Evolutionary conservation across 2,329 filamentous ascomycete species (phyloP), one percentile per base, ranked within the genome.

Genomic region (Xylaria sp.): DNA sequence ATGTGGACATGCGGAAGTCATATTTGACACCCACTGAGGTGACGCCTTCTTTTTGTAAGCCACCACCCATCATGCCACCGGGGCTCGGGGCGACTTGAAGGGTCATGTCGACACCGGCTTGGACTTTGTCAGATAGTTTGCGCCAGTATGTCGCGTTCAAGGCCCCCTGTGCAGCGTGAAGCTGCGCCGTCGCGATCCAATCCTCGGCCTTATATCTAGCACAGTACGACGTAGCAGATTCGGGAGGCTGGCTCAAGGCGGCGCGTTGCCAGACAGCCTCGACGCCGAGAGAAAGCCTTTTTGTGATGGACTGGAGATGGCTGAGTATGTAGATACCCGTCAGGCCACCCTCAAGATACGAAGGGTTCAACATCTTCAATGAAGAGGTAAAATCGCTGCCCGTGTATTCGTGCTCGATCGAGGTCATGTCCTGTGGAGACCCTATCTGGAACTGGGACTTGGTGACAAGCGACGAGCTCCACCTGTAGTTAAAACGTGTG

Each of bases 21-120:
- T 99, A 99, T 84, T 99, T 99, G 80, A 94, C 93, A 78, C 95
- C 96, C 77, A 98, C 88, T 64, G 94, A 94, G 63, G 97, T 94
- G 70, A 93, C 88, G 65, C 96, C 96, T 82, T 99, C 94, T 82
- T 94, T 95, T 81, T 91, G 89, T 63, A 91, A 81, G 56, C 90
- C 90, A 69, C 93, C 93, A 69, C 93, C 93, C 90, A 96, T 94
- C 82, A 93, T 84, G 72, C 89, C 88, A 62, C 88, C 89, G 12
- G 65, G 62, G 65, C 88, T 86, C 34, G 88, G 86, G 39, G 90
- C 90, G 75, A 97, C 91, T 73, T 94, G 92, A 69, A 99, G 87
- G 81, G 94, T 97, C 87, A 97, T 90, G 77, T 98, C 95, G 75
- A 97, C 93, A 82, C 96, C 96, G 71, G 94, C 95, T 85, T 98